Evolutionary conservation across 208 protist genomes (phyloP).

Genomic region (Trypanosoma conorhini): DNA sequence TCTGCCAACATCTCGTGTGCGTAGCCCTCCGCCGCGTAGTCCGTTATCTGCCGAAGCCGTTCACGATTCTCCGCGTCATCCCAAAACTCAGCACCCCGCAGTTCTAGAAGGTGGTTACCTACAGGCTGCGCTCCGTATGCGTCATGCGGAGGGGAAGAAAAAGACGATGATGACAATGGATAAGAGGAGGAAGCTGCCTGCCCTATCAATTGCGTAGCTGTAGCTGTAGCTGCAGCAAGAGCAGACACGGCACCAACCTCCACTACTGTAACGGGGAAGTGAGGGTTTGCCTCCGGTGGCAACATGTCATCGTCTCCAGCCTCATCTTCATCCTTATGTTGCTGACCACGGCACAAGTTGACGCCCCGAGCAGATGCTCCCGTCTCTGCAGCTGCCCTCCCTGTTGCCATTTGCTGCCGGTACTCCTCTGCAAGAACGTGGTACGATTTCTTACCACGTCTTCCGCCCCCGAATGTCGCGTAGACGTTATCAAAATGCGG

Average conservation of each 20-base stretch:
- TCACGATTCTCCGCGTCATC: conserved; percentile 39
- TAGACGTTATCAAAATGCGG: conserved; percentile 59
- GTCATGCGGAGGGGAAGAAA: conserved; percentile 47
- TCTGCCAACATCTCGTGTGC: conserved; percentile 59
- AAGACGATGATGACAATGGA: neutral
- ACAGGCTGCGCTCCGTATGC: conserved; percentile 67
- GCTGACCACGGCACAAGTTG: conserved; percentile 35
- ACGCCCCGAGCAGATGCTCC: conserved; percentile 22
- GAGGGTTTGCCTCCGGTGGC: conserved; percentile 58
- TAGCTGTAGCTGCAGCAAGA: conserved; percentile 5
- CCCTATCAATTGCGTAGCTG: neutral
- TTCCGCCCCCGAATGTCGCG: conserved; percentile 47
- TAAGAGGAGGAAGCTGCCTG: neutral
- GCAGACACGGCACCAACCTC: neutral
- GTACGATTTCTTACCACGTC: conserved; percentile 25
- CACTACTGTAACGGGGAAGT: conserved; percentile 42
- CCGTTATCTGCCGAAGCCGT: conserved; percentile 44
- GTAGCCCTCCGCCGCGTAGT: conserved; percentile 40
- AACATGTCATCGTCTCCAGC: conserved; percentile 7
- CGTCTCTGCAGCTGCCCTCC: conserved; percentile 1
- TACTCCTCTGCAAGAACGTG: conserved; percentile 30
- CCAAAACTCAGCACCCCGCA: conserved; percentile 82
- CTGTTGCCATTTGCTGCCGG: conserved; percentile 5
- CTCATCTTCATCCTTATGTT: conserved; percentile 21
- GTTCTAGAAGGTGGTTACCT: conserved; percentile 41